Conservation (phyloP, 2,329 filamentous ascomycete species). For the Monilinia fructicola region DNA sequence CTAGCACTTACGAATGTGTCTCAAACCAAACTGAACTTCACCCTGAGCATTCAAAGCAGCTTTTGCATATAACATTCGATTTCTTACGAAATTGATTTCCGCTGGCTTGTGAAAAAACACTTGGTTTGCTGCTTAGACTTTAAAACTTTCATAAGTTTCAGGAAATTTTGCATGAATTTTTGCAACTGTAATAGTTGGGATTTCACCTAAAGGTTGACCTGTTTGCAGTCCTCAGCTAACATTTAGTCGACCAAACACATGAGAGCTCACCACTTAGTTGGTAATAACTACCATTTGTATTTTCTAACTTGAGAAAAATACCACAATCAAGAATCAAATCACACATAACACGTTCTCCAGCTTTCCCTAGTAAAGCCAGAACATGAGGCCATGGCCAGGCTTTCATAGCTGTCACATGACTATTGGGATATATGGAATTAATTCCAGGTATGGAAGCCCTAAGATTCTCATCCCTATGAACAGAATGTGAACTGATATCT, state of each 20-base stretch:
- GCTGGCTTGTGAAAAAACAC: conserved; percentile 45
- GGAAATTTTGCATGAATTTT: neutral
- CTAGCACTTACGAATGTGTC: conserved; percentile 69
- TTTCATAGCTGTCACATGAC: conserved; percentile 68
- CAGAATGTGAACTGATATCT: conserved; percentile 33
- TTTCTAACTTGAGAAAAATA: conserved; percentile 65
- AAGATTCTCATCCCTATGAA: conserved; percentile 36
- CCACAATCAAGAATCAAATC: conserved; percentile 74
- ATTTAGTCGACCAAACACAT: conserved; percentile 12
- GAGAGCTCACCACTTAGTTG: conserved; percentile 70
- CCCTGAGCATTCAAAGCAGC: conserved; percentile 68
- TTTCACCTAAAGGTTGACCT: conserved; percentile 38
- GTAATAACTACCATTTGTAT: conserved; percentile 64
- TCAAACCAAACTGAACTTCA: conserved; percentile 69
- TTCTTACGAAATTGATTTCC: conserved; percentile 73
- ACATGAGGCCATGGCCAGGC: conserved; percentile 71
- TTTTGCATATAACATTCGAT: conserved; percentile 81
- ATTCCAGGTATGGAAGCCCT: conserved; percentile 63
- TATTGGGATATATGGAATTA: conserved; percentile 63
- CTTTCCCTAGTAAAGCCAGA: conserved; percentile 69
- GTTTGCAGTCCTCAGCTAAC: conserved; percentile 23
- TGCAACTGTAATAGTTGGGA: conserved; percentile 28
- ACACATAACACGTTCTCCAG: conserved; percentile 75
- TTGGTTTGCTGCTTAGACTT: neutral
- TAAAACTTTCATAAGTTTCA: neutral